Evolutionary conservation across 208 protist genomes (phyloP), one percentile per base, ranked within the genome.

Genomic region (Acanthamoeba culbertsoni): DNA sequence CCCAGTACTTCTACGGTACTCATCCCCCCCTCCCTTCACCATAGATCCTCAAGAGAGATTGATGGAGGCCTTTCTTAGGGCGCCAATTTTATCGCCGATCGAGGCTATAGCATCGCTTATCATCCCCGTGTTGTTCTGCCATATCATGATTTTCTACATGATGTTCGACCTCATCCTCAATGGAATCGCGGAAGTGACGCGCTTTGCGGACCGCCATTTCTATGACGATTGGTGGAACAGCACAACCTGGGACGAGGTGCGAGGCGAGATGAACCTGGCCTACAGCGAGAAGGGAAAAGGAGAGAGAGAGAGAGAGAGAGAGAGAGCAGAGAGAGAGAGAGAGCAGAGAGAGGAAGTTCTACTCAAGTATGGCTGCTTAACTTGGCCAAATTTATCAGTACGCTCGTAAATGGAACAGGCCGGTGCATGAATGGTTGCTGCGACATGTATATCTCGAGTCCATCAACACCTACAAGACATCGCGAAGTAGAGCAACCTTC

Each of bases 171-270:
- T 91, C 59, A 68, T 95, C 37, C 92, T 93, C 20, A 96, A 96
- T 65, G 89, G 88, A 31, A 90, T 96, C 62, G 95, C 95, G 28
- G 95, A 96, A 55, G 63, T 96, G n/a, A 96, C 94, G 7, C 55
- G 71, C 26, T 96, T 94, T 55, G 95, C 95, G 0, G 95, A 96
- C 77, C 51, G 95, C 28, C 59, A 86, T 40, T 96, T 96, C 51
- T 96, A 96, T 86, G 86, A 96, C 73, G 95, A 96, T 71, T 96
- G 95, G 95, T 96, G 95, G 95, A 96, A 96, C 62, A 95, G 86
- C 31, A 92, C 84, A 1, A 86, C 92, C 1, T 92, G 40, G 40
- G 92, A 79, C 68, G 79, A 91, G 42, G 73, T 84, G 35, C 3
- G 6, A 14, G 31, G n/a, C 1, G 33, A 20, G 2, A 45, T 0